Evolutionary conservation across 768 basidiomycete genomes (phyloP), one percentile per base, ranked within the genome.

Genomic region (Mycena indigotica): DNA sequence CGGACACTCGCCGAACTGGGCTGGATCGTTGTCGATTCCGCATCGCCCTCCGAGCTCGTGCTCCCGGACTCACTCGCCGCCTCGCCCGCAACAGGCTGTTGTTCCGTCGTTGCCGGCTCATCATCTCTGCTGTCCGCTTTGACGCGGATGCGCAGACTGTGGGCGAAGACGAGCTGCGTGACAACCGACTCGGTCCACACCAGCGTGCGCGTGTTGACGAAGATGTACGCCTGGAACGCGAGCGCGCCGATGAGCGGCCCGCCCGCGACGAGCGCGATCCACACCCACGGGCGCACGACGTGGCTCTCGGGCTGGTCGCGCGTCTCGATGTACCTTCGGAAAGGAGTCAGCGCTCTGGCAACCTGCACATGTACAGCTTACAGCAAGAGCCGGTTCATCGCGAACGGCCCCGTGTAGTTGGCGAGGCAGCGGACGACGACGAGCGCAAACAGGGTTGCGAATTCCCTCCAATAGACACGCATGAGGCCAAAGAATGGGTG

Each of bases 211-310:
- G 55, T 53, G 72, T 70, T 70, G 30, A 78, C 69, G 65, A 74
- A 84, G 32, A 79, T 72, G 62, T 86, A 89, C 70, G 76, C 78
- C 60, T 89, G 84, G 54, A 80, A 75, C 26, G 72, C 62, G 6
- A 87, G 23, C 4, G 79, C 72, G 38, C 53, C 72, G 10, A 79
- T 0, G 3, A 75, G 66, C 13, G 84, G 81, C 13, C 82, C 84
- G 4, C 80, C 46, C 58, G 84, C 79, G 13, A 86, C 72, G 66
- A 73, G 72, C 0, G 70, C 28, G 15, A 89, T 80, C 88, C 88
- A 91, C 5, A 89, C 80, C 83, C 88, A 89, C 1, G 89, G 89
- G 30, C 79, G 78, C 28, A 87, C 68, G 4, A 70, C 64, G 0
- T 83, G 77, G n/a, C n/a, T n/a, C 19, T 67, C 29, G 23, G 30